Evolutionary conservation across 2,329 filamentous ascomycete genomes (phyloP).

Genomic region (Chrysoporthe deuterocubensis): DNA sequence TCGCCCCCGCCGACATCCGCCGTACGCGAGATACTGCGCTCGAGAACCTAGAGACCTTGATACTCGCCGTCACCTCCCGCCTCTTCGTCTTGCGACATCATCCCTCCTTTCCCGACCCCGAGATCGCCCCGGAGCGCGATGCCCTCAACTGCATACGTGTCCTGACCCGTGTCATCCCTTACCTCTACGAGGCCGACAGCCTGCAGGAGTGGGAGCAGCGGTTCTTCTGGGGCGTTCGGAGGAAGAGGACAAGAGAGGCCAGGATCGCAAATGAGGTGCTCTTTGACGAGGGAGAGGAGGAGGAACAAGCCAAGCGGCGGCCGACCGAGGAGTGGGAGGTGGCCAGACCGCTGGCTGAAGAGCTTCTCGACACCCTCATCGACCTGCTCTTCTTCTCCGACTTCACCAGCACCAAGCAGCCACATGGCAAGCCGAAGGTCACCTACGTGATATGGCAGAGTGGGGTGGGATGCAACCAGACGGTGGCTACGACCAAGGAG

Average conservation of each 20-base stretch:
- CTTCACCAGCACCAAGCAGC: conserved; percentile 78
- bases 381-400: conserved; percentile 91
- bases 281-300: conserved; percentile 75
- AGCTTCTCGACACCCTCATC: conserved; percentile 86
- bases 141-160: conserved; percentile 95
- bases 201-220: conserved; percentile 84
- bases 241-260: conserved; percentile 71
- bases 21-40: conserved; percentile 83
- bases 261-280: conserved; percentile 75
- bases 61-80: conserved; percentile 81
- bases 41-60: conserved; percentile 86
- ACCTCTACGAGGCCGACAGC: conserved; percentile 86
- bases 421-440: conserved; percentile 76
- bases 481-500: conserved; percentile 86
- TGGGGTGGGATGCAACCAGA: conserved; percentile 91
- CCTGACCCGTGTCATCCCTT: conserved; percentile 86
- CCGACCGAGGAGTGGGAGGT: conserved; percentile 72
- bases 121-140: conserved; percentile 82
- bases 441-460: conserved; percentile 97
- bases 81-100: conserved; percentile 84
- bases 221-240: conserved; percentile 86
- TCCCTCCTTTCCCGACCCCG: conserved; percentile 85
- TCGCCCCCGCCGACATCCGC: conserved; percentile 85
- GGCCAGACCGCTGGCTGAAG: conserved; percentile 85
- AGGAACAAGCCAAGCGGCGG: conserved; percentile 56